Base-by-base conservation (phyloP, 768 basidiomycete genomes). In the Pulveroboletus sp. region DNA sequence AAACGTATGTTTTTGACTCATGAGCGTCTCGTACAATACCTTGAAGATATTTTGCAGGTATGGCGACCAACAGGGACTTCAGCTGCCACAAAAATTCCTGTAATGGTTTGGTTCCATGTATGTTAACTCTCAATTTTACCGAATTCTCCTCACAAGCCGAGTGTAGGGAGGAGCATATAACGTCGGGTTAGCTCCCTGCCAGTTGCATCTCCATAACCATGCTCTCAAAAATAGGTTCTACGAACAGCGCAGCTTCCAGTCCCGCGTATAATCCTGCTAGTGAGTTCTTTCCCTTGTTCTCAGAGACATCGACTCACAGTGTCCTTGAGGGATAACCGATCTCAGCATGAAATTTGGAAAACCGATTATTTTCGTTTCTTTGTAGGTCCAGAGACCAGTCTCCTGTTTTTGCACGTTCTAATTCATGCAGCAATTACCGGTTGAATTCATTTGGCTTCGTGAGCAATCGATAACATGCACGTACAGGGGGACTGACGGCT, bases 1-100 rank as follows among this genome's bases (percentile, higher is more conserved):
- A 39, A 82, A 83, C 53, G 82, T 60, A 51, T 7, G 59, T 43
- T 8, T 15, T 8, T 27, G 3, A 2, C 1, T 35, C 15, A 28
- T 28, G 35, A 43, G 6, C 8, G 6, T 38, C 37, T 24, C 15
- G 11, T 9, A 8, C 8, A n/a, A n/a, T 2, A 18, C n/a, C 5
- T 21, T 21, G 30, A 36, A 36, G 10, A 11, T 2, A 2, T 8
- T 21, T 21, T n/a, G 8, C 33, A 60, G 59, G 57, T 60, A 41
- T 60, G 57, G 58, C 54, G 54, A 4, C 54, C 57, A 11, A 46
- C 51, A 7, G 58, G 49, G 33, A 49, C 51, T 7, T 17, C 36
- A 6, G 28, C 35, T 5, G 7, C 10, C 1, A 51, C 51, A 14
- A 46, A 49, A 12, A 51, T 59, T 21, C 58, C 58, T 0, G 58